A percentile compares a stretch with the other conserved stretches of the same genome.
phyloP scores from a whole-genome alignment of 2,329 filamentous ascomycete species.

The Camptophora hylomeconis region DNA sequence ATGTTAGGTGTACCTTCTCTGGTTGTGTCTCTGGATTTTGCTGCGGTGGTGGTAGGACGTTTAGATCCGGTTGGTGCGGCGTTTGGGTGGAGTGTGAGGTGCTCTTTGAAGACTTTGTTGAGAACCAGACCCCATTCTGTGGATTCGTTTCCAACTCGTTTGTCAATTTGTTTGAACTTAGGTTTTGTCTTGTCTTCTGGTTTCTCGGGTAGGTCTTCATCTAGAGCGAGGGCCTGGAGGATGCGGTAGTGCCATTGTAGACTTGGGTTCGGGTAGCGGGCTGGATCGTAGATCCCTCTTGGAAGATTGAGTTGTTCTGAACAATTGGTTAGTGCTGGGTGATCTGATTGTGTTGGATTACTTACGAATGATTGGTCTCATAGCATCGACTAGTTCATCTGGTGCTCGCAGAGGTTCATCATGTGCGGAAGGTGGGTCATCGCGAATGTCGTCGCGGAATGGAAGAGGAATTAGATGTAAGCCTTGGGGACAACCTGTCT shows the following conservation, averaged over 20 bases:
- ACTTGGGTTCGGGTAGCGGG: conserved; percentile 79
- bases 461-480: conserved; percentile 59
- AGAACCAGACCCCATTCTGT: conserved; percentile 63
- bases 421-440: conserved; percentile 50
- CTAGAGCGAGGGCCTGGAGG: conserved; percentile 76
- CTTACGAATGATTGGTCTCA: conserved; percentile 58
- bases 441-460: conserved; percentile 76
- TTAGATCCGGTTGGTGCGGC: conserved; percentile 35
- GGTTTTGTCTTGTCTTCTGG: conserved; percentile 70
- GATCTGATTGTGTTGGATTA: too few relatives aligned
- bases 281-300: conserved; percentile 69
- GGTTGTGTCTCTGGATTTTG: conserved; percentile 9
- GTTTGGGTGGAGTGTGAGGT: conserved; percentile 26
- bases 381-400: conserved; percentile 61
- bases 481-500: conserved; percentile 16
- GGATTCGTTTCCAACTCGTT: conserved; percentile 68
- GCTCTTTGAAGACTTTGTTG: conserved; percentile 41
- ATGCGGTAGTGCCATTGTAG: conserved; percentile 97
- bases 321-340: too few relatives aligned
- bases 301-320: conserved; percentile 70
- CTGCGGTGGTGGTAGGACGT: conserved; percentile 20
- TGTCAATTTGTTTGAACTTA: conserved; percentile 76
- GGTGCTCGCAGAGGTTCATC: conserved; percentile 41
- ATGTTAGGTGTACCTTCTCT: too few relatives aligned
- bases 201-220: conserved; percentile 71